phyloP scores from a whole-genome alignment of 768 basidiomycete species.

The Mycena olivaceomarginata region DNA sequence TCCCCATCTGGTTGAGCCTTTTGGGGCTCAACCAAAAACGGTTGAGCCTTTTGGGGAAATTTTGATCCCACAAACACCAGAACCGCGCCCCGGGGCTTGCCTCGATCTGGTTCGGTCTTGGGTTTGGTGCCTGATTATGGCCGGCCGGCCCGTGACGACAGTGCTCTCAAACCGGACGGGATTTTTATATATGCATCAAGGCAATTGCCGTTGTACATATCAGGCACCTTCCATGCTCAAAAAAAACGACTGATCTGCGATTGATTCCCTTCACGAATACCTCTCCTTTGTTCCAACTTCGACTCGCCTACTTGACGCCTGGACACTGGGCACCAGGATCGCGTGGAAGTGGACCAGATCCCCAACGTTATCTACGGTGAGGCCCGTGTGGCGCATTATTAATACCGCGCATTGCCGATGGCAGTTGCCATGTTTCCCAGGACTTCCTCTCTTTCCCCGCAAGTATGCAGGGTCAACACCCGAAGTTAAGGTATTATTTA shows the following conservation, averaged over 20 bases:
- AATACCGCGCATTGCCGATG: neutral
- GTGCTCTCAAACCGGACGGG: neutral
- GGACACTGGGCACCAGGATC: neutral
- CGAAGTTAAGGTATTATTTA: neutral
- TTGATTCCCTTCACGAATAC: no score
- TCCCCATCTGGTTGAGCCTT: no score
- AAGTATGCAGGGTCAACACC: neutral
- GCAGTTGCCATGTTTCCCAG: neutral
- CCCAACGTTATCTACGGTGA: neutral
- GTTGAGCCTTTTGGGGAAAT: no score
- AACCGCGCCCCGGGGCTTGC: no score
- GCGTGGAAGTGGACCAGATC: neutral
- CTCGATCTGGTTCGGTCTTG: neutral
- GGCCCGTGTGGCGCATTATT: neutral
- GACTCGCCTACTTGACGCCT: neutral
- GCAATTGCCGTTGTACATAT: neutral
- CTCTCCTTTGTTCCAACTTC: neutral
- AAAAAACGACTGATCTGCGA: no score
- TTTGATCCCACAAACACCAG: no score
- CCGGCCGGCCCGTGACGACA: neutral
- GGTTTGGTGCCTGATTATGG: neutral
- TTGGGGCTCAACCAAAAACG: no score
- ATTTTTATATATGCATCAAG: neutral
- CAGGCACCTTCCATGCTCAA: neutral
- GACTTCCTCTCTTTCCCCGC: slow-evolving; percentile 6